Conservation (phyloP, 1,284 basidiomycete species). For the Hypsizygus ulmarius region DNA sequence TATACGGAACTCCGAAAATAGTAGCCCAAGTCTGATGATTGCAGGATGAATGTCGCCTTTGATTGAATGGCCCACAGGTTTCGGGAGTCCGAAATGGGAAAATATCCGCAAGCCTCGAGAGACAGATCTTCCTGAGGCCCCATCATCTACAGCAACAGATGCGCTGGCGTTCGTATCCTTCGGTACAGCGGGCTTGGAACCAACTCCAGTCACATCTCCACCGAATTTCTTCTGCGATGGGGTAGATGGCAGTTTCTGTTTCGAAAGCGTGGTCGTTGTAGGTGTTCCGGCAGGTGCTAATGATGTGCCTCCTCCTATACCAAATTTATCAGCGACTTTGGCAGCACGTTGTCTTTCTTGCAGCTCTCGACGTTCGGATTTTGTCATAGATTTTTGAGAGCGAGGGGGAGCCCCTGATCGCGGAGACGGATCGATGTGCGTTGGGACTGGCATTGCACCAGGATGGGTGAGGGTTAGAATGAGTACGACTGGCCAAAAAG, state of each 20-base stretch:
- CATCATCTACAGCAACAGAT: constrained; percentile 14
- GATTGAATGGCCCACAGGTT: constrained; percentile 50
- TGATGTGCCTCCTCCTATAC: constrained; percentile 2
- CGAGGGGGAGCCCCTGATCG: constrained; percentile 27
- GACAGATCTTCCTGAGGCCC: constrained; percentile 23
- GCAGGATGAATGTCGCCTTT: constrained; percentile 85
- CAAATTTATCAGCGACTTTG: constrained; percentile 47
- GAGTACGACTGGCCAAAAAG: constrained; percentile 1
- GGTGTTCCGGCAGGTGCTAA: not conserved
- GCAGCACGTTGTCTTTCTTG: constrained; percentile 80
- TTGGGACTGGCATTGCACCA: constrained; percentile 32
- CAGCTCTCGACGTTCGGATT: constrained; percentile 75
- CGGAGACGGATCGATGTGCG: constrained; percentile 24
- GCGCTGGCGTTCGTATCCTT: constrained; percentile 21
- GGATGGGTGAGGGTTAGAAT: not conserved
- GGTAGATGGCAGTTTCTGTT: constrained; percentile 28
- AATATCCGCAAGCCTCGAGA: constrained; percentile 72
- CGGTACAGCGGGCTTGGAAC: not conserved
- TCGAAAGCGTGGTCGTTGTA: constrained; percentile 17
- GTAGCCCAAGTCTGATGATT: constrained; percentile 73
- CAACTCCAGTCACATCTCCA: constrained; percentile 20
- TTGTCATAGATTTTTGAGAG: constrained; percentile 70
- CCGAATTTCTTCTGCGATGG: constrained; percentile 31
- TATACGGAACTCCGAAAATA: constrained; percentile 84
- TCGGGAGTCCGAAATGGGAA: constrained; percentile 77